These are phyloP conservation scores for Mycena galericulata DNA, from an alignment of 768 basidiomycete genomes.

Conservation along the genomic window DNA sequence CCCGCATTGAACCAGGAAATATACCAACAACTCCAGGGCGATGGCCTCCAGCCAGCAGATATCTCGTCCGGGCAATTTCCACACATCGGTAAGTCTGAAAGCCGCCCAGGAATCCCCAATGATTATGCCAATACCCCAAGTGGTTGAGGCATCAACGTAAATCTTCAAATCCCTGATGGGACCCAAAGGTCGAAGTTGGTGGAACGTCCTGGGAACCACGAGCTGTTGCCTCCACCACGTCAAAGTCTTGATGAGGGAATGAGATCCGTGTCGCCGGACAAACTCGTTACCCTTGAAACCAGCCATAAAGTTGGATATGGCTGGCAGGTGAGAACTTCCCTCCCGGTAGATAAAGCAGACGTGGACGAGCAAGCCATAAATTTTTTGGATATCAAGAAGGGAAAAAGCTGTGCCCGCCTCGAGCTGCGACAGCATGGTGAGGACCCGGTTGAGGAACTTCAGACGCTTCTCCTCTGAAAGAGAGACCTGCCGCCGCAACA, in stretches of 20 bases:
- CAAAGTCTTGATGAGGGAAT: conserved; percentile 41
- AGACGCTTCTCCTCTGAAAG: background rate
- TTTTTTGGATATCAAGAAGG: conserved; percentile 28
- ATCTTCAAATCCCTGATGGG: conserved; percentile 34
- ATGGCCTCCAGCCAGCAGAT: conserved; percentile 43
- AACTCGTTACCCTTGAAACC: conserved; percentile 34
- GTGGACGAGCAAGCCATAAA: conserved; percentile 48
- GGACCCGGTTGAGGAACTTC: background rate
- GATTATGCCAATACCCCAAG: conserved; percentile 56
- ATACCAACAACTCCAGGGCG: conserved; percentile 35
- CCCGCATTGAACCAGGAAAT: conserved; percentile 8
- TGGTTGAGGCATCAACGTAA: conserved; percentile 53
- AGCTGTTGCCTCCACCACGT: conserved; percentile 48
- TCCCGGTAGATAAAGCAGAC: conserved; percentile 44
- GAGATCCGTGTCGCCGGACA: conserved; percentile 31
- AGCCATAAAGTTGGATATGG: conserved; percentile 41
- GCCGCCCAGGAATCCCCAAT: conserved; percentile 44
- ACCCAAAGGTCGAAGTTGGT: conserved; percentile 28
- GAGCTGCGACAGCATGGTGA: background rate
- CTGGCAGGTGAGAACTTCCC: conserved; percentile 42
- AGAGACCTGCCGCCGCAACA: background rate
- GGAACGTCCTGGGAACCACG: background rate
- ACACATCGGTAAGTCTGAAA: conserved; percentile 34
- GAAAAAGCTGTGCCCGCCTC: background rate
- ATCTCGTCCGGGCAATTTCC: conserved; percentile 32